Evolutionary conservation across 2,329 filamentous ascomycete genomes (phyloP), one percentile per base, ranked within the genome.

Genomic region (Teratosphaeriaceae sp.): DNA sequence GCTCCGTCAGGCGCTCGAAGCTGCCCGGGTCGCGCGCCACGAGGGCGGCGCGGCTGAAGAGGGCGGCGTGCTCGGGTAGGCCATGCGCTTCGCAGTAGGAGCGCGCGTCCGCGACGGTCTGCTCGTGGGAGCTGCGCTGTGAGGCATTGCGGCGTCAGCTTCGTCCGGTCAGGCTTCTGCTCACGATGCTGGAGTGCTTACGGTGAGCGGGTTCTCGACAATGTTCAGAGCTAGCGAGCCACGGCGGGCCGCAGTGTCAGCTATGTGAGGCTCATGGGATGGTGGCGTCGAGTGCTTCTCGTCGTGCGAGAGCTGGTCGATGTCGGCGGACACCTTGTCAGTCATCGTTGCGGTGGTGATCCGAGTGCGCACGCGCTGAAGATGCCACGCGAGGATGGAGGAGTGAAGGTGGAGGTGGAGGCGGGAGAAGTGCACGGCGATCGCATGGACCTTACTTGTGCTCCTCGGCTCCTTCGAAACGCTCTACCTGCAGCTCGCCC

Each of bases 1-100:
- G 57, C 1, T 61, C 68, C 5, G 65, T 58, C 13, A 75, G 57
- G 5, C 53, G 54, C 38, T 71, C 69, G 45, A 68, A 74, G 2
- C 64, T 62, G 2, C 60, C 57, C 3, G 73, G 72, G 40, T 73
- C 65, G 38, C 69, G 69, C 4, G 73, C 73, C 15, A 74, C 61
- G 4, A 75, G 58, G 5, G 72, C 71, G 24, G 62, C 60, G 22
- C 52, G 51, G 20, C 51, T 60, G 45, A 69, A 65, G 4, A 67
- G 49, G 1, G 57, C 63, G 45, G 63, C 59, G 41, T 67, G 51
- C 41, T 68, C 64, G 27, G 54, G 27, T 57, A 68, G 61, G 24
- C 52, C 56, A 38, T 64, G 45, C 16, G 50, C 43, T 26, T 63
- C 56, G 27, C 63, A 58, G 42, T 62, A 65, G 3, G 36, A 52